phyloP scores from a whole-genome alignment of 768 basidiomycete genomes.

The Mrakia blollopis region DNA sequence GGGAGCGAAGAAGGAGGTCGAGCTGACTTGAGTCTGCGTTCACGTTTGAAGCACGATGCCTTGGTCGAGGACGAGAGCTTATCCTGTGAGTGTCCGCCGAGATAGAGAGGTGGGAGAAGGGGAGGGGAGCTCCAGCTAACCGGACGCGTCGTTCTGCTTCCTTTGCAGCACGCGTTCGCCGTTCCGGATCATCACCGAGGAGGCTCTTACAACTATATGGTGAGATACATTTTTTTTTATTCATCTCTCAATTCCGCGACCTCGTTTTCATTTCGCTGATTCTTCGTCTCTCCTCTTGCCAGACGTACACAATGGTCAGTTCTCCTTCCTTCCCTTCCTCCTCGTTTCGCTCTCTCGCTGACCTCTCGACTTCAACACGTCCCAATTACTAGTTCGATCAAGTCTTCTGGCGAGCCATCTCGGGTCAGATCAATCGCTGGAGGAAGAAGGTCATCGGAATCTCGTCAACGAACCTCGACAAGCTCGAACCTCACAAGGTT shows the following conservation, averaged over 20 bases:
- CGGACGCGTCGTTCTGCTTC: background rate
- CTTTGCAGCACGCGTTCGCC: constrained; percentile 72
- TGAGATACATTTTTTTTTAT: background rate
- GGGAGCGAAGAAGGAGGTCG: background rate
- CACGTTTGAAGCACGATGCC: constrained; percentile 58
- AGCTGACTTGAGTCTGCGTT: constrained; percentile 50
- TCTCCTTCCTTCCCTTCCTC: background rate
- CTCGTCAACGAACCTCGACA: constrained; percentile 78
- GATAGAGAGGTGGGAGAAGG: background rate
- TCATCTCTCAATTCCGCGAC: too few species aligned
- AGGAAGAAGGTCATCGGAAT: constrained; percentile 69
- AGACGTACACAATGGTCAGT: background rate
- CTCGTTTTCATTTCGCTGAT: background rate
- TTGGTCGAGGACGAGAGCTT: constrained; percentile 91
- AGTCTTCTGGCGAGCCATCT: constrained; percentile 85
- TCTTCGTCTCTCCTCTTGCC: background rate
- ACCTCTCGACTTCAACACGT: background rate
- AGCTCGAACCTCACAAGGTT: constrained; percentile 94
- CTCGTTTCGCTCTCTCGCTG: background rate
- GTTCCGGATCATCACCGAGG: constrained; percentile 98
- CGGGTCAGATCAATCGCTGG: constrained; percentile 94
- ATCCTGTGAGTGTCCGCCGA: constrained; percentile 52
- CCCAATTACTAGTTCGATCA: constrained; percentile 82
- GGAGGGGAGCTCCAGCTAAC: background rate
- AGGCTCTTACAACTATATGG: constrained; percentile 87